A percentile compares a stretch with the other conserved stretches of the same genome.
These are phyloP conservation scores for Didymella segeticola DNA, from an alignment of 2,329 filamentous ascomycete genomes.

Conservation along the genomic window DNA sequence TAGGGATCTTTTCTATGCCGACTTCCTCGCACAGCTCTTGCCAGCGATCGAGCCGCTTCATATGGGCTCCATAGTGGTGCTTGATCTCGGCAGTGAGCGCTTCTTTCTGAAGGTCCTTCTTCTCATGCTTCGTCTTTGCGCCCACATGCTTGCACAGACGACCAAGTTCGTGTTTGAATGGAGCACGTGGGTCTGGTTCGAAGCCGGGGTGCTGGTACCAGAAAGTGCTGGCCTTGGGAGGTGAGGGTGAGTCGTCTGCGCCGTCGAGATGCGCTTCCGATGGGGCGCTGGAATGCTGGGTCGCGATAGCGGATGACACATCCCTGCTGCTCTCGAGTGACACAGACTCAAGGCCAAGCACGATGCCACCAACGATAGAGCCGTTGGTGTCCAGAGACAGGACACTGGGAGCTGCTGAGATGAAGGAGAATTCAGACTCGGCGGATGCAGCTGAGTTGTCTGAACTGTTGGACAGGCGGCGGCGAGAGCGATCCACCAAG, in stretches of 20 bases:
- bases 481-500: constrained; percentile 13
- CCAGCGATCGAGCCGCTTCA: constrained; percentile 28
- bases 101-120: constrained; percentile 6
- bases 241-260: neutral
- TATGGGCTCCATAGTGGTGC: constrained; percentile 25
- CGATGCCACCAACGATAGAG: constrained; percentile 17
- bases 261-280: neutral
- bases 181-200: constrained; percentile 19
- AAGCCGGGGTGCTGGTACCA: constrained; percentile 29
- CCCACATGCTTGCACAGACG: constrained; percentile 23
- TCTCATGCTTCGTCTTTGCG: neutral
- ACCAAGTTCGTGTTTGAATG: constrained; percentile 28
- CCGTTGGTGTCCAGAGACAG: constrained; percentile 22
- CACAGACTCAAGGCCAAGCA: constrained; percentile 5
- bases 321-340: neutral
- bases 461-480: constrained; percentile 25
- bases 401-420: constrained; percentile 22
- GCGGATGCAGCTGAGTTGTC: constrained; percentile 14
- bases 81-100: constrained; percentile 31
- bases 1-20: constrained; percentile 23
- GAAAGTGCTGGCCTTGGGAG: constrained; percentile 17
- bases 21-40: constrained; percentile 37
- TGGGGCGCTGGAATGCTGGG: neutral
- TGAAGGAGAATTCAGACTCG: constrained; percentile 19
- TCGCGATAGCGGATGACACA: neutral